phyloP scores from a whole-genome alignment of 2,329 filamentous ascomycete species.

The Pyrenochaeta sp. region DNA sequence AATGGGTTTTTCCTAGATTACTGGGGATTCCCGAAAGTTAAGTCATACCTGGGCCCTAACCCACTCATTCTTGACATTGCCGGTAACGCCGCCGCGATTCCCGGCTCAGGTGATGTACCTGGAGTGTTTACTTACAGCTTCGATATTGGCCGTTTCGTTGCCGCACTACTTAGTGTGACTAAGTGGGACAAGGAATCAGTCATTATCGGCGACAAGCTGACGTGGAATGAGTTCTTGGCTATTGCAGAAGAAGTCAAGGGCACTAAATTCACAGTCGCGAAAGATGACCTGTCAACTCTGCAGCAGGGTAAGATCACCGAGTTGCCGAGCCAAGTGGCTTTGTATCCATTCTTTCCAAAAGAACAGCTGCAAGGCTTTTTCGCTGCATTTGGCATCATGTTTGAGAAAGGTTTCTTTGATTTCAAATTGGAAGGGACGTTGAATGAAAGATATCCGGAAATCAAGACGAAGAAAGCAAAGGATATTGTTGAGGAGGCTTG shows the following conservation, averaged over 20 bases:
- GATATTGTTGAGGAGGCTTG: neutral
- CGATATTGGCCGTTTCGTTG: constrained; percentile 19
- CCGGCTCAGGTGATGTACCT: constrained; percentile 18
- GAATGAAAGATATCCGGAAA: neutral
- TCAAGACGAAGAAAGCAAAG: neutral
- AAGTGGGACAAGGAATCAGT: constrained; percentile 47
- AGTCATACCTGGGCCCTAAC: constrained; percentile 7
- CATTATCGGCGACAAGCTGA: constrained; percentile 55
- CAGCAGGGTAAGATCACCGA: constrained; percentile 18
- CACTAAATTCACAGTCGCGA: constrained; percentile 16
- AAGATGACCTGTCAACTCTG: constrained; percentile 20
- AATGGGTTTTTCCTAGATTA: constrained; percentile 23
- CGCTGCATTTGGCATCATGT: neutral
- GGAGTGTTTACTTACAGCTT: constrained; percentile 21
- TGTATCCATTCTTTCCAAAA: constrained; percentile 19
- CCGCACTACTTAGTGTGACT: constrained; percentile 2
- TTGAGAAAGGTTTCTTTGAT: neutral
- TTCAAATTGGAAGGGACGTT: neutral
- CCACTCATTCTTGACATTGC: constrained; percentile 13
- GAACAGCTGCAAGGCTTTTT: constrained; percentile 1
- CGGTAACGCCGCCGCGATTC: constrained; percentile 19
- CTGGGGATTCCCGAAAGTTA: constrained; percentile 9
- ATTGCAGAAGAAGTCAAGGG: constrained; percentile 55
- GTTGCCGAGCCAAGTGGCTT: constrained; percentile 11
- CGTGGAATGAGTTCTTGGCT: constrained; percentile 55